Conservation (phyloP, 768 basidiomycete species). For the Suillus americanus region DNA sequence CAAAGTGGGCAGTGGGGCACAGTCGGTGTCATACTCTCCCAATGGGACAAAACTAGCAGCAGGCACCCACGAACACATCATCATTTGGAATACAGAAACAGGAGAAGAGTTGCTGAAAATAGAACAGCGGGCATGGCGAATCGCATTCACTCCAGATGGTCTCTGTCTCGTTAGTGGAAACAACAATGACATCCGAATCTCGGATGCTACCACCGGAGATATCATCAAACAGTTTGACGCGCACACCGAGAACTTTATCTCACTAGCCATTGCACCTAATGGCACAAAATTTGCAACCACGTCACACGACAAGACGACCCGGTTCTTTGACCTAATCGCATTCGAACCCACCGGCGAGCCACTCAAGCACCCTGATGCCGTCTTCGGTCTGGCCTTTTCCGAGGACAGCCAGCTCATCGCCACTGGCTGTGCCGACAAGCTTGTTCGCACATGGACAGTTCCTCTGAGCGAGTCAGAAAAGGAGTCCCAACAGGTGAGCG, state of each 20-base stretch:
- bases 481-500: neutral
- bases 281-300: neutral
- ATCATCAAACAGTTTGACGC: neutral
- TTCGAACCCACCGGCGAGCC: neutral
- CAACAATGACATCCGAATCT: neutral
- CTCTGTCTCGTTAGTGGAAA: neutral
- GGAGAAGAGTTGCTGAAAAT: neutral
- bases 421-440: rapidly evolving
- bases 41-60: neutral
- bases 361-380: neutral
- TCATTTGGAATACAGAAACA: neutral
- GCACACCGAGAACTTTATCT: neutral
- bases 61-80: neutral
- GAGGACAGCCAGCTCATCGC: neutral
- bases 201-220: neutral
- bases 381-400: neutral
- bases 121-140: neutral
- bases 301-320: neutral
- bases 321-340: neutral
- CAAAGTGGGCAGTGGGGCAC: neutral
- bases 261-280: neutral
- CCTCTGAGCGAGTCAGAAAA: neutral
- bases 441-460: neutral
- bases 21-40: neutral
- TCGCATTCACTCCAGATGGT: neutral